Evolutionary conservation across 139 green algal species (phyloP), one percentile per base, ranked within the genome.

Genomic region (Haematococcus sp.): DNA sequence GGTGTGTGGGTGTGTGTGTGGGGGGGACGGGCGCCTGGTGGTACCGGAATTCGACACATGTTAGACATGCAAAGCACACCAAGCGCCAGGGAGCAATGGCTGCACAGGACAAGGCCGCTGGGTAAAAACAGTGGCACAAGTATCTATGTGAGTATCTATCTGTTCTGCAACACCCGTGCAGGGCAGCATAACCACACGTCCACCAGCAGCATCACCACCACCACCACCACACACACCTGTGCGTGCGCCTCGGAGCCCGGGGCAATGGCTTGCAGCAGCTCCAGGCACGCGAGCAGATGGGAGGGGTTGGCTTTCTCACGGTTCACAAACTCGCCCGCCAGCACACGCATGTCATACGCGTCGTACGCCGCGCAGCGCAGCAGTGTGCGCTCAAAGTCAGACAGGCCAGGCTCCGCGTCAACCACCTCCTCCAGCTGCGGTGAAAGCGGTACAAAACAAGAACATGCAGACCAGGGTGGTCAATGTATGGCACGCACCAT

Each of bases 301-400:
- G 13, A 4, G 31, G 34, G 40, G n/a, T 66, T 30, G 11, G 59
- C 65, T 5, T 65, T 30, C 13, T 78, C 69, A 63, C 71, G 54
- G 63, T 78, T 73, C 27, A 84, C 43, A 32, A 81, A 77, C 78
- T 84, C 78, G 69, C 80, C 78, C 22, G 67, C 49, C 33, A 68
- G 63, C 28, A 85, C 73, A 2, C 74, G 52, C 75, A 81, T 33
- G 67, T 85, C 80, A 30, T 85, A 85, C 46, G 52, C 43, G 60
- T 85, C 80, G 68, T 85, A 85, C 27, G 58, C 80, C 2, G 75
- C 61, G 0, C 71, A 66, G 30, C 80, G 66, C 58, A 85, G 54
- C 75, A 69, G 70, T 54, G 73, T 52, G 35, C 71, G 67, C 71
- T 85, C 59, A 35, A 71, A 40, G 15, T 85, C 80, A 33, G 60